Percentiles rank a stretch among this genome's conserved stretches.
Evolutionary conservation across 805 yeast genomes (phyloP).

Genomic region (Metschnikowia proteae): DNA sequence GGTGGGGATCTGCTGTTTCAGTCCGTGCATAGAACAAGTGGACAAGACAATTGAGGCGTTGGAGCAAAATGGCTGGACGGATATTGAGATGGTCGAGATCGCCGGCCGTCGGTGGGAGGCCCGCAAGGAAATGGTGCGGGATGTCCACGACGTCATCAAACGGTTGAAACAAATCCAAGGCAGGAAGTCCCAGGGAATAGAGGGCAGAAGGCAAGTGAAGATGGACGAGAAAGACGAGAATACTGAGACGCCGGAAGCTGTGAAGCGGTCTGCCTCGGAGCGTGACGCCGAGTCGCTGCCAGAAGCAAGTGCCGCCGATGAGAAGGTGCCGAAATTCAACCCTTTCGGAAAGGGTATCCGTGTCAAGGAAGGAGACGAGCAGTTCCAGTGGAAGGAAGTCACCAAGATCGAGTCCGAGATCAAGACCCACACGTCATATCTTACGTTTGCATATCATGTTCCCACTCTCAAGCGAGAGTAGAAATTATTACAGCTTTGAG

Average conservation of each 20-base stretch:
- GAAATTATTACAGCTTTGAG: too few relatives aligned
- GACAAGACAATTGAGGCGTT: slow-evolving; percentile 77
- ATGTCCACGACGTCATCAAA: slow-evolving; percentile 69
- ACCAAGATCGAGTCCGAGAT: slow-evolving; percentile 79
- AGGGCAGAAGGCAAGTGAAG: slow-evolving; percentile 45
- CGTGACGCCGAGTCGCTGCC: slow-evolving; percentile 12
- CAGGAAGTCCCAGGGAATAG: slow-evolving; percentile 62
- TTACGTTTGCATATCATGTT: slow-evolving; percentile 75
- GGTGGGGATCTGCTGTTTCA: slow-evolving; percentile 86
- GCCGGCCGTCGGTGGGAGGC: slow-evolving; percentile 85
- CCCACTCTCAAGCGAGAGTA: slow-evolving; percentile 7
- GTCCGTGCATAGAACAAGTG: slow-evolving; percentile 98
- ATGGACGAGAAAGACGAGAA: slow-evolving; percentile 17
- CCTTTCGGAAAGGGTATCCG: slow-evolving; percentile 92
- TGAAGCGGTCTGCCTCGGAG: slow-evolving; percentile 20
- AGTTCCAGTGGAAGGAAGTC: slow-evolving; percentile 79
- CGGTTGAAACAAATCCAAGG: slow-evolving; percentile 76
- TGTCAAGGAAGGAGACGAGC: slow-evolving; percentile 81
- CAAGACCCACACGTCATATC: slow-evolving; percentile 89
- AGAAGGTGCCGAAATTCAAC: slow-evolving; percentile 43
- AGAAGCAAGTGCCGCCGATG: slow-evolving; percentile 1
- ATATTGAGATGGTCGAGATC: slow-evolving; percentile 89
- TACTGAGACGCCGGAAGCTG: slow-evolving; percentile 11
- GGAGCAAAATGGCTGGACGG: slow-evolving; percentile 73
- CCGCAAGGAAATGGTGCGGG: slow-evolving; percentile 80